phyloP scores from a whole-genome alignment of 2,329 filamentous ascomycete species.

The Arthroderma sp. region DNA sequence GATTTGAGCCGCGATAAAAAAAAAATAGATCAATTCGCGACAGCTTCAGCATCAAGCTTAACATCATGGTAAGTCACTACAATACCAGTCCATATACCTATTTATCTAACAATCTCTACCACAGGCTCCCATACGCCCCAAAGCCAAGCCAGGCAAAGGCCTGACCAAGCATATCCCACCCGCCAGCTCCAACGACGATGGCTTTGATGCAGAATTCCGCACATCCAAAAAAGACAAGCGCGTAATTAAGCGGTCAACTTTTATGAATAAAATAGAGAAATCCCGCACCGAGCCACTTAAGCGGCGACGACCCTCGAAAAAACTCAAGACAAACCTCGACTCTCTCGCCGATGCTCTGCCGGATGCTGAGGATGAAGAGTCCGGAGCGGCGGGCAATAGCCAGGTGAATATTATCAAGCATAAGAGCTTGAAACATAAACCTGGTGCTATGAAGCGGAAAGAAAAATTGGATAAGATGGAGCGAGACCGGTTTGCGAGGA shows the following conservation, averaged over 20 bases:
- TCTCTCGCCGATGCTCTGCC: constrained; percentile 71
- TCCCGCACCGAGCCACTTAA: constrained; percentile 43
- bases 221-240: constrained; percentile 74
- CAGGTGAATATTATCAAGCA: constrained; percentile 59
- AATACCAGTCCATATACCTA: constrained; percentile 2
- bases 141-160: constrained; percentile 12
- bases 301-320: constrained; percentile 57
- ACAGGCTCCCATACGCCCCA: constrained; percentile 18
- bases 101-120: not conserved
- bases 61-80: constrained; percentile 3
- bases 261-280: constrained; percentile 65
- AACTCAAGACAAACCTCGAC: constrained; percentile 62
- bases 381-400: constrained; percentile 29
- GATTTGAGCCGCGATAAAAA: not conserved
- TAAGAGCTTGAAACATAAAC: constrained; percentile 59
- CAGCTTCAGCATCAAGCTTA: not conserved
- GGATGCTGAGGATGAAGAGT: constrained; percentile 38
- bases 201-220: constrained; percentile 40
- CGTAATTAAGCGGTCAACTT: constrained; percentile 63
- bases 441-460: constrained; percentile 71
- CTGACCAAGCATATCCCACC: constrained; percentile 10
- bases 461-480: constrained; percentile 67
- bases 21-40: not conserved
- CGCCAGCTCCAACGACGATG: constrained; percentile 4
- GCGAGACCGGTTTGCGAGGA: constrained; percentile 70